Conservation (phyloP, 441 rosid genomes). For the Cnidoscolus chayamansa region DNA sequence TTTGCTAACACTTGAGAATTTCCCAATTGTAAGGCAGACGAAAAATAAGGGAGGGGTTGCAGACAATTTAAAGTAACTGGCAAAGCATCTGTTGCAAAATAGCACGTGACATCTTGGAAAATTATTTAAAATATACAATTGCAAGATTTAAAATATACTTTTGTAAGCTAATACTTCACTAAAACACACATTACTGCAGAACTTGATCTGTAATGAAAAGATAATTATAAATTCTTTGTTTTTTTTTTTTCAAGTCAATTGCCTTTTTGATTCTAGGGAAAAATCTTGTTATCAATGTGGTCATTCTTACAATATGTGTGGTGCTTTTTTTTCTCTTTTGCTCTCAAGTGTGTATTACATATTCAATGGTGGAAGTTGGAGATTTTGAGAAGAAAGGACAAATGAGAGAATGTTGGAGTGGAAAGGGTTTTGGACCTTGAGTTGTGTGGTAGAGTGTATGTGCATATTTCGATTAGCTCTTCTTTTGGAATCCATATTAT, state of each 20-base stretch:
- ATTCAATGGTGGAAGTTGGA: neutral
- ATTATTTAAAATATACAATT: no score
- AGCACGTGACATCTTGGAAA: no score
- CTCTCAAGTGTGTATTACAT: neutral
- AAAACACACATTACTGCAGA: neutral
- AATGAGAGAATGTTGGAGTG: neutral
- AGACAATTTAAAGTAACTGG: neutral
- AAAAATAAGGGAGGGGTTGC: neutral
- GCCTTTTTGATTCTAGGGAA: no score
- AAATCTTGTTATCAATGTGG: no score
- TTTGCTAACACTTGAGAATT: neutral
- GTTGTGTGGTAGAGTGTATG: neutral
- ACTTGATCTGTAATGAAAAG: neutral
- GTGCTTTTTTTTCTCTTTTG: no score
- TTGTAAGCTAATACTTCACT: neutral
- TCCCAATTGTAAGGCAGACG: neutral
- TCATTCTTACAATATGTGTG: no score
- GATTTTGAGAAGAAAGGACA: neutral
- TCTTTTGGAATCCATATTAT: slow-evolving; percentile 6
- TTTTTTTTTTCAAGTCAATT: no score
- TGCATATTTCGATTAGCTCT: neutral
- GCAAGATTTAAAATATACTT: no score
- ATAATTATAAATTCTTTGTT: no score
- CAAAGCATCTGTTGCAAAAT: neutral
- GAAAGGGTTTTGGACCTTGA: neutral